Percentiles rank a stretch among this genome's conserved stretches.
phyloP scores from a whole-genome alignment of 352 stramenopile genomes.

The Globisporangium polare region DNA sequence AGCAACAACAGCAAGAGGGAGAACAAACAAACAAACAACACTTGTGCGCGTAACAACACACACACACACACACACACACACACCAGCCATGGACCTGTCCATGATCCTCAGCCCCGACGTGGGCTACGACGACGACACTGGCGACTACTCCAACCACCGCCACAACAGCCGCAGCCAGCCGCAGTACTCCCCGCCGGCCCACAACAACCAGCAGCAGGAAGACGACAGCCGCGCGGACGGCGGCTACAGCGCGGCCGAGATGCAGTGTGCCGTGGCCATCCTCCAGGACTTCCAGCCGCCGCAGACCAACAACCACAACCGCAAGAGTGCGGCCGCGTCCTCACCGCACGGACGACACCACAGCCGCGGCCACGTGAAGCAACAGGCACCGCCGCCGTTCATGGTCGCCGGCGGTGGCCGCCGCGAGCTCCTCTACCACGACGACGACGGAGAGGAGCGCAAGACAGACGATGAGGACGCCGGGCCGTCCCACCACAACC shows the following conservation, averaged over 20 bases:
- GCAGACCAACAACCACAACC: conserved; percentile 10
- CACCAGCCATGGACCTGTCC: conserved; percentile 42
- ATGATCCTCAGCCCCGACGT: conserved; percentile 46
- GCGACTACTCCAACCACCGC: background rate
- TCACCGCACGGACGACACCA: background rate
- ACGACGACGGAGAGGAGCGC: conserved; percentile 21
- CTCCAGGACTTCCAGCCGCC: conserved; percentile 52
- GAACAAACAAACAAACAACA: conserved; percentile 8
- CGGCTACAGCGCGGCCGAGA: conserved; percentile 47
- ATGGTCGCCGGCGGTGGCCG: conserved; percentile 3
- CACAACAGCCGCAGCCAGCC: conserved; percentile 7
- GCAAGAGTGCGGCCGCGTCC: background rate
- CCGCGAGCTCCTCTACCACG: conserved; percentile 9
- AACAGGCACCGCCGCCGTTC: background rate
- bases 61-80: background rate
- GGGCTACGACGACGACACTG: conserved; percentile 22
- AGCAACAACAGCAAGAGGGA: background rate
- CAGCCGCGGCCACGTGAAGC: background rate
- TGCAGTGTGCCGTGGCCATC: conserved; percentile 58
- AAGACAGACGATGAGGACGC: conserved; percentile 13
- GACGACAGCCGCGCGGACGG: conserved; percentile 1
- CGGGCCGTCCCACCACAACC: background rate
- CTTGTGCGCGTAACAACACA: background rate
- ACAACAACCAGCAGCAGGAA: background rate
- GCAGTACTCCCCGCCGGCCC: background rate